Evolutionary conservation across 495 filamentous ascomycete species (phyloP).

Genomic region (Bryoglossum gracile): DNA sequence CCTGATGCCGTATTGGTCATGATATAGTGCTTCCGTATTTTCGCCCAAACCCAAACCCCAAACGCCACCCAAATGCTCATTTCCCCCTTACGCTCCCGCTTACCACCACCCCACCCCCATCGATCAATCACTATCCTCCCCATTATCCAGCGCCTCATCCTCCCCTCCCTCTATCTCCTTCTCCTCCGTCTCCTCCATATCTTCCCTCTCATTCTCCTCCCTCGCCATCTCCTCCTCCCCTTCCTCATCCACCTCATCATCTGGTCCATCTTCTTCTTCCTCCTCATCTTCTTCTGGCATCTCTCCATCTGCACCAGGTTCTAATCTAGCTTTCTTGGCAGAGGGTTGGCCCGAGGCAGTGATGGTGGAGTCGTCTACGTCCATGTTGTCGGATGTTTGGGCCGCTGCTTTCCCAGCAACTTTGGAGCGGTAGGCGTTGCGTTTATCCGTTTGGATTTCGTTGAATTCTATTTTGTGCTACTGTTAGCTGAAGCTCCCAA

Average conservation of each 20-base stretch:
- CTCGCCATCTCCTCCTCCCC: constrained; percentile 36
- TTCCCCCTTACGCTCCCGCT: too few species aligned
- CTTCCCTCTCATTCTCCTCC: constrained; percentile 31
- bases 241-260: constrained; percentile 34
- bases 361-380: constrained; percentile 35
- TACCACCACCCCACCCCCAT: too few species aligned
- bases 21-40: too few species aligned
- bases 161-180: constrained; percentile 49
- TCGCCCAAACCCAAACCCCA: too few species aligned
- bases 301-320: constrained; percentile 39
- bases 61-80: too few species aligned
- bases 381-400: constrained; percentile 31
- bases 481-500: too few species aligned
- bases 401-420: constrained; percentile 14
- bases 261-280: constrained; percentile 39
- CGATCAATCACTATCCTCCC: constrained; percentile 50
- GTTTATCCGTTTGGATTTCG: constrained; percentile 57
- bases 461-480: too few species aligned
- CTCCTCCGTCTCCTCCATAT: constrained; percentile 31
- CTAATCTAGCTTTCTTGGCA: constrained; percentile 47
- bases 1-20: too few species aligned
- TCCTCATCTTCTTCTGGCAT: constrained; percentile 42
- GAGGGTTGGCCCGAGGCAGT: constrained; percentile 30
- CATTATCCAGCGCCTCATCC: constrained; percentile 59
- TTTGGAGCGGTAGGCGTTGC: constrained; percentile 49